These are phyloP conservation scores for Penicillium diatomitis DNA, from an alignment of 495 filamentous ascomycete species.

Conservation along the genomic window DNA sequence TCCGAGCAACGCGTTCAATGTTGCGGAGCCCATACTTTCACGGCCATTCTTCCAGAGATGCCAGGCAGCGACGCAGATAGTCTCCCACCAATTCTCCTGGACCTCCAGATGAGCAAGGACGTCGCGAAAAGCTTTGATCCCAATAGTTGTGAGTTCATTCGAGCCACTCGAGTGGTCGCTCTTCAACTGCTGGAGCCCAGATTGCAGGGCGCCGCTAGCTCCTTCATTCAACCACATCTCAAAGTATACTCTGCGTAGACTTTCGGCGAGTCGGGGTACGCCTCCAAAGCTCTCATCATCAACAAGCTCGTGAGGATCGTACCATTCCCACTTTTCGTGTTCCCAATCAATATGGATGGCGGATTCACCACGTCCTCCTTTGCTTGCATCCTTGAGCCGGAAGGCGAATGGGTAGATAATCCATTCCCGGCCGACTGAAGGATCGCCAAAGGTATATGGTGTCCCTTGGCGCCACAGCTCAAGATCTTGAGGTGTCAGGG, in stretches of 20 bases:
- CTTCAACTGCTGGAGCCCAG: constrained; percentile 37
- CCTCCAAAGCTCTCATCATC: constrained; percentile 33
- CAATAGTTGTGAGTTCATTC: constrained; percentile 42
- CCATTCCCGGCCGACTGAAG: constrained; percentile 46
- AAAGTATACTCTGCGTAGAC: constrained; percentile 48
- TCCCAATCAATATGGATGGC: constrained; percentile 54
- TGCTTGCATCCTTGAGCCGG: constrained; percentile 29
- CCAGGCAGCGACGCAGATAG: constrained; percentile 49
- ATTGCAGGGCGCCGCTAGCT: constrained; percentile 33
- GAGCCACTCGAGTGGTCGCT: constrained; percentile 49
- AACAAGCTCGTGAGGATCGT: constrained; percentile 36
- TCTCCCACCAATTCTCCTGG: constrained; percentile 40
- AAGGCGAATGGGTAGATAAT: constrained; percentile 56
- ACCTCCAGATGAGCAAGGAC: constrained; percentile 20
- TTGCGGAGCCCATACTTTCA: constrained; percentile 55
- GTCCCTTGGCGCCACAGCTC: constrained; percentile 48
- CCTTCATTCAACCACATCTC: constrained; percentile 33
- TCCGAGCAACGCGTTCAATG: constrained; percentile 40
- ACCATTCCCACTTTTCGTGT: constrained; percentile 49
- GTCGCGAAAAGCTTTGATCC: constrained; percentile 38
- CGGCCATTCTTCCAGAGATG: constrained; percentile 55
- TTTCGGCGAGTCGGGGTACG: constrained; percentile 49
- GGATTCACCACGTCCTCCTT: constrained; percentile 19
- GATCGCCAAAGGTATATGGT: constrained; percentile 47
- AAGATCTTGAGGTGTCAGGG: constrained; percentile 35